Base-by-base conservation (phyloP, 2,329 filamentous ascomycete species). In the Scopulariopsis brevicaulis region DNA sequence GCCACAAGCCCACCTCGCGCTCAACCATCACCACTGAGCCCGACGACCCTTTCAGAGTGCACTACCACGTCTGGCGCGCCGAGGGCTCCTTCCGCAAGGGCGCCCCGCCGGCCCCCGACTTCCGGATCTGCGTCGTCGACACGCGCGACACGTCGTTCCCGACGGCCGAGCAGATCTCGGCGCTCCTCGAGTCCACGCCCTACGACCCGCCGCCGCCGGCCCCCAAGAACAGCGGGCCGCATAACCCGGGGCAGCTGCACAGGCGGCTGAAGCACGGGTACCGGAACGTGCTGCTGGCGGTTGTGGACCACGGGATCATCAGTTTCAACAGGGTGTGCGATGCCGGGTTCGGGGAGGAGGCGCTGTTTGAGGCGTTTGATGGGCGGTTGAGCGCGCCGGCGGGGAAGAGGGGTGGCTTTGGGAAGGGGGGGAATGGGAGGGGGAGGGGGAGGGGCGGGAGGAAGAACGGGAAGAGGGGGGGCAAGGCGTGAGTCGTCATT, bases 291-390 rank as follows among this genome's bases (percentile, higher is more conserved):
- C 77, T 96, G 37, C 69, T 99, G 25, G 94, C 92, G 0, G 82
- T 97, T 2, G 91, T 96, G 37, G 94, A 97, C 68, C 82, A 90
- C 62, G 94, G 94, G 0, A 79, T 97, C 24, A 87, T 92, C 53
- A 97, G 93, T 69, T 97, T 93, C 68, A 77, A 96, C 65, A 77
- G 89, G 25, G 79, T 96, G 59, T 84, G 82, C 1, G 91, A 97
- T 74, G 85, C 60, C 71, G 67, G 57, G 66, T 69, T 52, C 70
- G 71, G 10, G 69, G 68, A 37, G 70, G 73, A 53, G 70, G 71
- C 22, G 70, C 72, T 25, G 72, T 69, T n/a, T 66, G 71, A 62
- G 74, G 70, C 10, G 70, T 77, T n/a, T 68, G 77, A 14, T 70
- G 76, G 10, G 69, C 76, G 54, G 68, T 74, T 32, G 66, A 71